These are phyloP conservation scores for Pseudocercospora cruenta DNA, from an alignment of 2,329 filamentous ascomycete species.

Conservation along the genomic window DNA sequence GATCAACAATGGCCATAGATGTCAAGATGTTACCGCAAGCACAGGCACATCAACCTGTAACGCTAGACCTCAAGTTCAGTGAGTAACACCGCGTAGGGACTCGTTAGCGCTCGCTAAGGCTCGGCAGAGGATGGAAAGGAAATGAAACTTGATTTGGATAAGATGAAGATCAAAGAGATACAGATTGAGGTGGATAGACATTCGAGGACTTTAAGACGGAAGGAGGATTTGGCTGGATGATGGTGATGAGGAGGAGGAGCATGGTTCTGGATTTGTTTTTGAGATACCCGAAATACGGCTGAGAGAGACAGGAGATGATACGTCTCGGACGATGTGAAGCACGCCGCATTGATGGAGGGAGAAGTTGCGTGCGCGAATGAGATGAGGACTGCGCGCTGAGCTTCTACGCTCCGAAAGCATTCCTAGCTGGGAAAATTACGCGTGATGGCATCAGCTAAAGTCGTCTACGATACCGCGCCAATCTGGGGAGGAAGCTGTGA, in stretches of 20 bases:
- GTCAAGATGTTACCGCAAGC: constrained; percentile 72
- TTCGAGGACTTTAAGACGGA: constrained; percentile 77
- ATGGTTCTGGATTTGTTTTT: not conserved
- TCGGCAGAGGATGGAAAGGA: constrained; percentile 85
- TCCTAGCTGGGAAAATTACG: not conserved
- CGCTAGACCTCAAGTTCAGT: constrained; percentile 85
- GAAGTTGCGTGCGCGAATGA: not conserved
- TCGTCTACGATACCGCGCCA: not conserved
- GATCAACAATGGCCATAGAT: constrained; percentile 73
- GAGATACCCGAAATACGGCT: not conserved
- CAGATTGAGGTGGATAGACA: constrained; percentile 89
- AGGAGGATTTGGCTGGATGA: constrained; percentile 70
- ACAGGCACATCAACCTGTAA: constrained; percentile 67
- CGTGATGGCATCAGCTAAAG: not conserved
- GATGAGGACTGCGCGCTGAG: not conserved
- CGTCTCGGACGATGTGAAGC: not conserved
- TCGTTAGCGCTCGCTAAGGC: no score
- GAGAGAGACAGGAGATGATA: not conserved
- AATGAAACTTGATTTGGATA: constrained; percentile 78
- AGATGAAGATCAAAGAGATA: constrained; percentile 81
- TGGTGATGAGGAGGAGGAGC: not conserved
- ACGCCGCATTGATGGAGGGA: not conserved
- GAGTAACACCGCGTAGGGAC: no score
- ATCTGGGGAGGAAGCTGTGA: not conserved
- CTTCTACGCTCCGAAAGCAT: not conserved